Evolutionary conservation across 1,284 basidiomycete genomes (phyloP), one percentile per base, ranked within the genome.

Genomic region (Malassezia caprae): DNA sequence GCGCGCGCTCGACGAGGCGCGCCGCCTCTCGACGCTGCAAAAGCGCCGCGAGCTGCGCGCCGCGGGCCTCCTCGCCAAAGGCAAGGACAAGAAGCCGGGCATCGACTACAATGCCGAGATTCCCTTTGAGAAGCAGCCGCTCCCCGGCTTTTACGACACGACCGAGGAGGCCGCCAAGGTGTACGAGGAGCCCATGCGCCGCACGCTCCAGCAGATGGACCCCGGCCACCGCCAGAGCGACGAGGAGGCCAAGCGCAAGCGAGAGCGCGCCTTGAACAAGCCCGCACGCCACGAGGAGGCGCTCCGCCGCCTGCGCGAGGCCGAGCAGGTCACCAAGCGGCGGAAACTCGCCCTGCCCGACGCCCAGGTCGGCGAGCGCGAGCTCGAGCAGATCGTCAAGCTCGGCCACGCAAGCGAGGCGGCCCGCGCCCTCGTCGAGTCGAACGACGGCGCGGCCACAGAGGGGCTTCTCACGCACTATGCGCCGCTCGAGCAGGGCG

Each of bases 101-200:
- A 96, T 98, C 90, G 93, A 96, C 84, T 98, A 98, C 78, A 98
- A 96, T 72, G 84, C 89, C 56, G 94, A 99, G 73, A 96, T 98
- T 67, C 94, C 94, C 0, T 98, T 96, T 70, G 93, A 98, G 77
- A 96, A 98, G 80, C 88, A 89, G 73, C 82, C 94, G 0, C 87
- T 88, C 0, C 79, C 90, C 4, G 94, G 94, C 1, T 99, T 98
- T 78, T 99, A 96, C 76, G 94, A 98, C 73, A 93, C 90, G 0
- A 82, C 85, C 1, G 93, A 94, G 66, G 94, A 99, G 75, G 85
- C 90, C 64, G 85, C 88, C n/a, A 87, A 88, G 52, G 80, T 84
- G 32, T 84, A 86, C 35, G 81, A 83, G 26, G 89, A 91, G 0
- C 91, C 93, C 0, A 84, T 96, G 19, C 93, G 93, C 17, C 88